Base-by-base conservation (phyloP, 2,329 filamentous ascomycete species). In the Arthrobotrys sinensis region DNA sequence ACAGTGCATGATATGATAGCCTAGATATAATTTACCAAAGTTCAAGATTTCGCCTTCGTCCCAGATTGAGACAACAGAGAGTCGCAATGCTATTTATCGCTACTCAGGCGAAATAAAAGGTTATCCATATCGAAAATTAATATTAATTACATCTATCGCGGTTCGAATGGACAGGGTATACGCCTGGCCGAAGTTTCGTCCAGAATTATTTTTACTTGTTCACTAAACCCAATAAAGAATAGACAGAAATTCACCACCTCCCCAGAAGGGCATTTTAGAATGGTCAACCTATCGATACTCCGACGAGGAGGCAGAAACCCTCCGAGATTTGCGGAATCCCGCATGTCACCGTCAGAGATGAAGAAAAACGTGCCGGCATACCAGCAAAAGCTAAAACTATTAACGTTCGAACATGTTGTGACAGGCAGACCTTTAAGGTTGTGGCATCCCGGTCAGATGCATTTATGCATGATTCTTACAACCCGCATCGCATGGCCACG, bases 401-500 rank as follows among this genome's bases (percentile, higher is more conserved):
- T 14, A 38, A 57, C 52, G 52, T 57, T 38, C 32, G 34, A 53
- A 38, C 11, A 55, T 43, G 48, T 24, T 38, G 21, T 63, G 19
- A 38, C 38, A 38, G 10, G 14, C 12, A 36, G 50, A 34, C 34
- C 19, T 38, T 53, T 46, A 38, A 62, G 10, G 55, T 57, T 53
- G 36, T 63, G 34, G 21, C 24, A 65, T 32, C 57, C 57, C 32
- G 16, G 62, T 75, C 70, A 55, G 12, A 48, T 72, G 57, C 38
- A 36, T 69, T 55, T 3, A 76, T 76, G 71, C 71, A 64, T 40
- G 55, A 68, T 63, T 63, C 38, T 52, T 43, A 5, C 11, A 57
- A 57, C 32, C 69, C 72, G 72, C 65, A 64, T 76, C 46, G 72
- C 65, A 70, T 57, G 36, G 55, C 72, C 71, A 16, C 55, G 32